Evolutionary conservation across 345 rosid species (phyloP).

Genomic region (Pugionium cornutum): DNA sequence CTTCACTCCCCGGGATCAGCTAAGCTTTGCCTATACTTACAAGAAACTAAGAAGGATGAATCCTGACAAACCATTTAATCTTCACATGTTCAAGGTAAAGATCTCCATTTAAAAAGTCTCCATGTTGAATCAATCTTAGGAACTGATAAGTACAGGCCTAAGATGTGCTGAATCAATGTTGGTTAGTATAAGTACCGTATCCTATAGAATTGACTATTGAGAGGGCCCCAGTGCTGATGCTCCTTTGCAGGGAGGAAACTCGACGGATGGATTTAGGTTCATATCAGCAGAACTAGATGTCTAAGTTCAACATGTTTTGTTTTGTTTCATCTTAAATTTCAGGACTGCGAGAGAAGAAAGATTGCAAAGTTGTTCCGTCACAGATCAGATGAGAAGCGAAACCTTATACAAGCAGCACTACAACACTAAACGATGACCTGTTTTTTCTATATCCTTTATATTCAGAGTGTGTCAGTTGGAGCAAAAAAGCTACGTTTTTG

Average conservation of each 20-base stretch:
- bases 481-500: constrained; percentile 22
- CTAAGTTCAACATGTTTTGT: constrained; percentile 2
- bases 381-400: constrained; percentile 70
- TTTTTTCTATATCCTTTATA: not conserved
- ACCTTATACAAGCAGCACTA: constrained; percentile 42
- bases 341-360: constrained; percentile 96
- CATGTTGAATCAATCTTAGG: no score
- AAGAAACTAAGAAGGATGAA: constrained; percentile 82
- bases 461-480: constrained; percentile 13
- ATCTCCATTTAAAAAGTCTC: constrained; percentile 3
- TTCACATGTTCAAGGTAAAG: constrained; percentile 92
- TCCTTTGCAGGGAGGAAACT: no score
- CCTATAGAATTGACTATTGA: no score
- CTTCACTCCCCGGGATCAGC: constrained; percentile 96
- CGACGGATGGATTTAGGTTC: no score
- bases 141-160: no score
- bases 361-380: constrained; percentile 85
- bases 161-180: no score
- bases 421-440: constrained; percentile 36
- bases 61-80: constrained; percentile 73
- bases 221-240: no score
- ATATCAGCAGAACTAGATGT: constrained; percentile 3
- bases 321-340: constrained; percentile 31
- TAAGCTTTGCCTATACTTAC: constrained; percentile 86
- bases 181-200: no score